Conservation (phyloP, 192 early-diverging fungal genomes). For the Coemansia erecta region DNA sequence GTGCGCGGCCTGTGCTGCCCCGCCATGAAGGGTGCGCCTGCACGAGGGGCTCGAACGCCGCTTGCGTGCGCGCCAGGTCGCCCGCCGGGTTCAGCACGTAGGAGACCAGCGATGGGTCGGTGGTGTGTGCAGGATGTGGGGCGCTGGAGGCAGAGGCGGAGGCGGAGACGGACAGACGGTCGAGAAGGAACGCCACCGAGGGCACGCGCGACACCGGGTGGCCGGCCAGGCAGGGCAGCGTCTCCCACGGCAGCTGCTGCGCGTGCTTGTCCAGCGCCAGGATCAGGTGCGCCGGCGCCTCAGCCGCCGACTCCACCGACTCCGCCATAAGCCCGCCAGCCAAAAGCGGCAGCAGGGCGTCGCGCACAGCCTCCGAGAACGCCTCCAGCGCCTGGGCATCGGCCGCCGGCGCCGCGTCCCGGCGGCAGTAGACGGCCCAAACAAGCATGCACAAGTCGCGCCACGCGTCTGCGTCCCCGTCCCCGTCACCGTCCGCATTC, state of each 20-base stretch:
- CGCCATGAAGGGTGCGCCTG: constrained; percentile 56
- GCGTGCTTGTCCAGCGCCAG: constrained; percentile 83
- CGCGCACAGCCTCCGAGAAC: no score
- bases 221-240: constrained; percentile 66
- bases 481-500: no score
- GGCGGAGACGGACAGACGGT: background rate
- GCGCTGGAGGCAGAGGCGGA: no score
- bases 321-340: no score
- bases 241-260: constrained; percentile 89
- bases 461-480: no score
- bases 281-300: constrained; percentile 64
- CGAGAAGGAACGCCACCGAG: constrained; percentile 65
- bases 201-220: constrained; percentile 79
- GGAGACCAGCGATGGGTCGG: constrained; percentile 56
- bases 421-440: no score
- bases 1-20: constrained; percentile 67
- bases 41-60: constrained; percentile 60
- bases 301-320: no score
- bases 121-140: no score
- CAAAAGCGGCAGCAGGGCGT: no score
- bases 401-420: no score
- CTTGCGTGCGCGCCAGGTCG: constrained; percentile 81
- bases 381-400: no score
- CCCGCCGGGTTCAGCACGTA: constrained; percentile 92
- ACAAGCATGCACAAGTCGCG: no score